These are phyloP conservation scores for Persicaria maculosa DNA, from an alignment of 148 eudicot genomes.

Conservation along the genomic window DNA sequence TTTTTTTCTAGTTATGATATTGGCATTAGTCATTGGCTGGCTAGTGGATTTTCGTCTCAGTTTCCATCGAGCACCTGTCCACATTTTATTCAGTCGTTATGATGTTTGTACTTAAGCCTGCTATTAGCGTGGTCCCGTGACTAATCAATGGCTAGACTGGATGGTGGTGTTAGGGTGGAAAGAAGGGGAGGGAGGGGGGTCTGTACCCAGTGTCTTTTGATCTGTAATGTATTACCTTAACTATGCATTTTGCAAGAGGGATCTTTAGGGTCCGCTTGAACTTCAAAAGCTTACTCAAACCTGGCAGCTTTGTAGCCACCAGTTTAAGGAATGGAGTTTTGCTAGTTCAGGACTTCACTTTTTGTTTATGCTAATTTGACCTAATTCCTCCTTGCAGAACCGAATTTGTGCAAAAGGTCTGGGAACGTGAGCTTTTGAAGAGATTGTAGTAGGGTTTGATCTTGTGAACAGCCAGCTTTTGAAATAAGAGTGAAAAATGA, in stretches of 20 bases:
- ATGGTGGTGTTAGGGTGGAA: background rate
- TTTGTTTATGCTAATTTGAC: background rate
- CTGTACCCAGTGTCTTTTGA: background rate
- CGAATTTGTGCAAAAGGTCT: background rate
- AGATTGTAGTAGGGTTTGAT: background rate
- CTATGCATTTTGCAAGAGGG: background rate
- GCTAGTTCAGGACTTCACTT: background rate
- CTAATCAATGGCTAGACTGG: background rate
- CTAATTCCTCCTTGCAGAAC: background rate
- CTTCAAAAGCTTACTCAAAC: background rate
- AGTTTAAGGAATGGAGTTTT: background rate
- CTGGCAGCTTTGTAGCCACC: too few relatives aligned
- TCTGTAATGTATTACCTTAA: background rate
- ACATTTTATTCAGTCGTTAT: background rate
- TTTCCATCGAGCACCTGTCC: background rate
- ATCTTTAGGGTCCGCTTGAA: background rate
- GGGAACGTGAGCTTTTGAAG: background rate
- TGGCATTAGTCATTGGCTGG: background rate
- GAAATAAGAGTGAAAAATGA: slow-evolving; percentile 2
- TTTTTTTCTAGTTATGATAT: background rate
- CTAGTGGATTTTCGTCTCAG: background rate
- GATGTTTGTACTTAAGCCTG: background rate
- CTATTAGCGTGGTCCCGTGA: background rate
- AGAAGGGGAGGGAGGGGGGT: background rate
- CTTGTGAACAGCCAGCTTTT: background rate